Evolutionary conservation across 345 rosid genomes (phyloP).

Genomic region (Moricandia arvensis): DNA sequence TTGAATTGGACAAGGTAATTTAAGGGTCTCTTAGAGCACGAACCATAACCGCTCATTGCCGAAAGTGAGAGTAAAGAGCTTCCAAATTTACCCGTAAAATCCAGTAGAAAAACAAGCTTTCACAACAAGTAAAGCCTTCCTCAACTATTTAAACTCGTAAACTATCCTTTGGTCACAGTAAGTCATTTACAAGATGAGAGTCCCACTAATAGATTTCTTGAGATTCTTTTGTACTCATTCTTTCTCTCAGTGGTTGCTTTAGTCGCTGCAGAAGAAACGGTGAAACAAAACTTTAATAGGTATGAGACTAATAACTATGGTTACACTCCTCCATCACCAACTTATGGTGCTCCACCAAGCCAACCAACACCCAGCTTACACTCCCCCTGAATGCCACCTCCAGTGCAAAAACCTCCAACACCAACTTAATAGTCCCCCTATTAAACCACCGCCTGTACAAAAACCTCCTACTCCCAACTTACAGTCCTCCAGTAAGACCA

Average conservation of each 20-base stretch:
- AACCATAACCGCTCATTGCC: constrained; percentile 17
- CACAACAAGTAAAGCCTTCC: not conserved
- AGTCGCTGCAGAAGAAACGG: not conserved
- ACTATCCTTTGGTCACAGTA: not conserved
- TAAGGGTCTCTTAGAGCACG: constrained; percentile 28
- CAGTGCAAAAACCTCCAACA: too few relatives aligned
- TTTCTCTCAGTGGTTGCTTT: constrained; percentile 21
- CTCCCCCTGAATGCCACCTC: too few relatives aligned
- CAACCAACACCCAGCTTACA: too few relatives aligned
- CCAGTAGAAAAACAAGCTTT: not conserved
- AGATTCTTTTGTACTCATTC: constrained; percentile 14
- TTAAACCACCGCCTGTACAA: too few relatives aligned
- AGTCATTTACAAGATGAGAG: constrained; percentile 24
- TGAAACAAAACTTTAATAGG: too few relatives aligned
- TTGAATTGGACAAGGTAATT: constrained; percentile 3
- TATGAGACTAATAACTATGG: not conserved
- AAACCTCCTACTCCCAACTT: too few relatives aligned
- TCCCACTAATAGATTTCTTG: constrained; percentile 12
- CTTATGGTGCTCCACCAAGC: too few relatives aligned
- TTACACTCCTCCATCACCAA: not conserved
- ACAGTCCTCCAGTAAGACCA: too few relatives aligned
- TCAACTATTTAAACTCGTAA: constrained; percentile 10
- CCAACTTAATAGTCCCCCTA: too few relatives aligned
- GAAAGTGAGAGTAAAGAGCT: not conserved
- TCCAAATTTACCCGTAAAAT: constrained; percentile 4